Evolutionary conservation across 768 basidiomycete genomes (phyloP).

Genomic region (Dacryopinax spathularia): DNA sequence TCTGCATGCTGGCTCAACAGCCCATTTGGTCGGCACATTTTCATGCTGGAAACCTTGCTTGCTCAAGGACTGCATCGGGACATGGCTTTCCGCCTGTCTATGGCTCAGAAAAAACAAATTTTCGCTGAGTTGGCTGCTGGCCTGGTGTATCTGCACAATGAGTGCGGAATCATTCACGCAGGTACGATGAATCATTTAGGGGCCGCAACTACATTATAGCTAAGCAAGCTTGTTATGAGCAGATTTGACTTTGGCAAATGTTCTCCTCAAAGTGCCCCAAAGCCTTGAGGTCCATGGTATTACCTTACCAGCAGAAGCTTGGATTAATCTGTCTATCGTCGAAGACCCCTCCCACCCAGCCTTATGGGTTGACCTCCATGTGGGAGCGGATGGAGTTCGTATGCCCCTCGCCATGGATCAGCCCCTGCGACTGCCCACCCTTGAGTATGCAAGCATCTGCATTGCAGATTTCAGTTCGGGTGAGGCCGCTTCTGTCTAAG

Average conservation of each 20-base stretch:
- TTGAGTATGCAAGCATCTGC: neutral
- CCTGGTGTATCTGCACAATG: neutral
- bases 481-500: neutral
- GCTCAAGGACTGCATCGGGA: neutral
- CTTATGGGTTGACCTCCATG: neutral
- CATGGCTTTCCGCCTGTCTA: neutral
- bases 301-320: neutral
- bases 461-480: neutral
- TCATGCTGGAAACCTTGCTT: neutral
- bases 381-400: neutral
- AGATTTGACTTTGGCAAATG: neutral
- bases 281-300: neutral
- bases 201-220: no score
- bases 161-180: neutral
- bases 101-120: neutral
- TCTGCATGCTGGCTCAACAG: neutral
- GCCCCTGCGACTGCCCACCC: neutral
- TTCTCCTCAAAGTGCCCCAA: no score
- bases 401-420: neutral
- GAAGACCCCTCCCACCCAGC: neutral
- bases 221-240: no score
- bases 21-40: neutral
- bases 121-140: neutral
- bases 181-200: neutral
- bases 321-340: neutral